phyloP scores from a whole-genome alignment of 2,329 filamentous ascomycete species.

The Macrophomina tecta region DNA sequence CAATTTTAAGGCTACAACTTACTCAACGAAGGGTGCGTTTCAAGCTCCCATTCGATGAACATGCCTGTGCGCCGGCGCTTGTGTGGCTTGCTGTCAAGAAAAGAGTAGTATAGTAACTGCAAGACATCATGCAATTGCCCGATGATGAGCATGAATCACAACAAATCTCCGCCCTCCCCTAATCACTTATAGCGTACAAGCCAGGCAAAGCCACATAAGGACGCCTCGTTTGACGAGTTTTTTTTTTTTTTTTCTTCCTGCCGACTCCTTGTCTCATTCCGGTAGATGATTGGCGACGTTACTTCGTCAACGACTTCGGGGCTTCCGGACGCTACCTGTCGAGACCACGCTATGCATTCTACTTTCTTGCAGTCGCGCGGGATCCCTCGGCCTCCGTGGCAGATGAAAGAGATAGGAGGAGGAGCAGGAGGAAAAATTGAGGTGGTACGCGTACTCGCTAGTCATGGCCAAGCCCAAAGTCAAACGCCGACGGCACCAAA shows the following conservation, averaged over 20 bases:
- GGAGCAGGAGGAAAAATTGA: no score
- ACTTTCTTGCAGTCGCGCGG: background rate
- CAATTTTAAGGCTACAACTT: background rate
- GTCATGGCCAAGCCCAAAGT: no score
- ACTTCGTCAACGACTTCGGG: no score
- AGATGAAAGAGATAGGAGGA: no score
- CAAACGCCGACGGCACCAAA: no score
- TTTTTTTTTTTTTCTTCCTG: background rate
- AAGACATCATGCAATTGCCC: constrained; percentile 11
- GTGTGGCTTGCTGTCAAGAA: no score
- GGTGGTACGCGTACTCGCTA: no score
- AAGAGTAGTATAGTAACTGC: background rate
- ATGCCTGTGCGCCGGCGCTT: no score
- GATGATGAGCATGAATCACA: background rate
- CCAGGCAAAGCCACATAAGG: background rate
- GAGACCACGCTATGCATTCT: no score
- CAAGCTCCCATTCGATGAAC: no score
- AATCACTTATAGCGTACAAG: background rate
- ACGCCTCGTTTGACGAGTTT: background rate
- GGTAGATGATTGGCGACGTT: background rate
- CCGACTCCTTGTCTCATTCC: background rate
- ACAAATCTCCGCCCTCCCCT: background rate
- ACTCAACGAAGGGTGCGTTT: background rate
- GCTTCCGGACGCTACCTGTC: no score
- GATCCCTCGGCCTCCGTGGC: background rate